phyloP scores from a whole-genome alignment of 441 rosid genomes.

The Croton setiger region DNA sequence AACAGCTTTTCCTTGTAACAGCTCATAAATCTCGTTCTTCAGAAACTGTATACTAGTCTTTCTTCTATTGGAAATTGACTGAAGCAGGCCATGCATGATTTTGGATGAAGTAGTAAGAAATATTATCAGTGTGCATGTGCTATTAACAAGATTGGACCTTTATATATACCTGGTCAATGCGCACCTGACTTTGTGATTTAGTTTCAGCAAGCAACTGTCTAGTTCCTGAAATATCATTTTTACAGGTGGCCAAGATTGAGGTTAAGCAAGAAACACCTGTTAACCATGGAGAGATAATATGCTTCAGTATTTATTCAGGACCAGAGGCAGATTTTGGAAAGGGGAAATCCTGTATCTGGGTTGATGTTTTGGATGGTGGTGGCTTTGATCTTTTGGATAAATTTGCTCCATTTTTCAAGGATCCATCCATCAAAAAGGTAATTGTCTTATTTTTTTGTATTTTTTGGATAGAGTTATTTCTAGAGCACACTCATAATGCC shows the following conservation, averaged over 20 bases:
- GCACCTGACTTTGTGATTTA: not conserved
- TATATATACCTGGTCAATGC: not conserved
- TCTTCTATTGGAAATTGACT: not conserved
- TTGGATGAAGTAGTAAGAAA: not conserved
- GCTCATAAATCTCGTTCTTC: not conserved
- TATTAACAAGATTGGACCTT: too few species aligned
- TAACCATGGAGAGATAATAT: slow-evolving; percentile 85
- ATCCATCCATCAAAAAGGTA: slow-evolving; percentile 71
- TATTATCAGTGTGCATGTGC: not conserved
- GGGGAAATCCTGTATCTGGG: slow-evolving; percentile 93
- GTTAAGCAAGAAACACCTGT: slow-evolving; percentile 91
- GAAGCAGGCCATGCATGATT: not conserved
- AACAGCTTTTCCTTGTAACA: not conserved
- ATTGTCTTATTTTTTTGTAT: not conserved
- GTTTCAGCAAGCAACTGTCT: slow-evolving; percentile 7
- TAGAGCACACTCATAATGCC: too few species aligned
- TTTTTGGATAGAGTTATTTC: too few species aligned
- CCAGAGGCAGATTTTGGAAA: slow-evolving; percentile 74
- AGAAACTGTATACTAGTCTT: not conserved
- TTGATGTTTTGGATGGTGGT: slow-evolving; percentile 92
- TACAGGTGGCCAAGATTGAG: slow-evolving; percentile 84
- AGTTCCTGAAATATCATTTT: slow-evolving; percentile 23
- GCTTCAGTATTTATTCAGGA: slow-evolving; percentile 94
- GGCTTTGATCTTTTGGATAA: slow-evolving; percentile 50
- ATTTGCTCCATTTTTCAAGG: slow-evolving; percentile 77